Conservation (phyloP, 2,329 filamentous ascomycete genomes). For the Monosporascus cannonballus region DNA sequence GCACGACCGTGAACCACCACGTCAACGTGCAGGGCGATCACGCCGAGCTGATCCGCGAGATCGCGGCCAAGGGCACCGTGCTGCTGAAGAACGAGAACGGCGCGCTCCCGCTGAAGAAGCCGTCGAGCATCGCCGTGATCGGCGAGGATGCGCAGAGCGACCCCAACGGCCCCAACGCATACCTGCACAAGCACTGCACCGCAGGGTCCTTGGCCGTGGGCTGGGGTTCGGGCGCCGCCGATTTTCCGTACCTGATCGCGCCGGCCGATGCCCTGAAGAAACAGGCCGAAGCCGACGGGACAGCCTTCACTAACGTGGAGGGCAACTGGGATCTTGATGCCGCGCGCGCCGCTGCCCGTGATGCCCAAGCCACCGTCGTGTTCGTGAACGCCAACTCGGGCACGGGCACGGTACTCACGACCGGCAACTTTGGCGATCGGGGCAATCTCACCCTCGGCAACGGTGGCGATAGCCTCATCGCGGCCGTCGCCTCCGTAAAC, state of each 20-base stretch:
- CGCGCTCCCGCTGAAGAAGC: constrained; percentile 42
- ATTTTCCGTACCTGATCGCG: constrained; percentile 69
- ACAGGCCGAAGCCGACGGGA: constrained; percentile 51
- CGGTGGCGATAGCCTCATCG: constrained; percentile 70
- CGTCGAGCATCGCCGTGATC: constrained; percentile 67
- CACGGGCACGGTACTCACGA: constrained; percentile 77
- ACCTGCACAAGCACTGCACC: constrained; percentile 58
- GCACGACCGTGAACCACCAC: constrained; percentile 66
- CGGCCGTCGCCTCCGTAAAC: constrained; percentile 67
- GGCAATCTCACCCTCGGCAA: constrained; percentile 90
- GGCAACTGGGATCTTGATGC: constrained; percentile 23
- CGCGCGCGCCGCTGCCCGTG: constrained; percentile 15
- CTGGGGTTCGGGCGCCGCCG: constrained; percentile 69
- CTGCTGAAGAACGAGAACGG: constrained; percentile 65
- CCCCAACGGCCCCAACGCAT: constrained; percentile 70
- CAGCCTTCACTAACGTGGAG: constrained; percentile 54
- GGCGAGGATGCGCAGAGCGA: constrained; percentile 79
- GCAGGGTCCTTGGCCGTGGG: constrained; percentile 62
- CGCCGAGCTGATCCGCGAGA: constrained; percentile 62
- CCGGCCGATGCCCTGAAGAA: constrained; percentile 64
- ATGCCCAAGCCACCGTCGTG: constrained; percentile 38
- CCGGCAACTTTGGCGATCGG: constrained; percentile 78
- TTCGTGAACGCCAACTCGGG: constrained; percentile 87
- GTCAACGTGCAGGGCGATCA: constrained; percentile 72
- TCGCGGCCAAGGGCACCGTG: constrained; percentile 75